Percentiles rank a stretch among this genome's conserved stretches.
Evolutionary conservation across 441 rosid species (phyloP).

Genomic region (Eruca vesicaria): DNA sequence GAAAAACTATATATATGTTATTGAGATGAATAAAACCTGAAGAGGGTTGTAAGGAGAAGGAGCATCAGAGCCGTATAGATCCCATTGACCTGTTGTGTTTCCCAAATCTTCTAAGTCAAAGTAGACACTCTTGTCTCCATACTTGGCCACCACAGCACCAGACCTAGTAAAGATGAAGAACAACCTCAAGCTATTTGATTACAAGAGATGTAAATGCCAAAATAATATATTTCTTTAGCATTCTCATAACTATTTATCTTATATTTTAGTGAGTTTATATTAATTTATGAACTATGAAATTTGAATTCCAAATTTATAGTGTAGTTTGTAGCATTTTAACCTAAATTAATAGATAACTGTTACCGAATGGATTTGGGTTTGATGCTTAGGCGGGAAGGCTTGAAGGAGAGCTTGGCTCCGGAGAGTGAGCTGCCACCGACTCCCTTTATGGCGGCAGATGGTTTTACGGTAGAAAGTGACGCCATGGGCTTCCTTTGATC

Average conservation of each 20-base stretch:
- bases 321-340: too few species aligned
- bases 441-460: too few species aligned
- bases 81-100: too few species aligned
- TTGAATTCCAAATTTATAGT: background rate
- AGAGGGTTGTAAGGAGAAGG: background rate
- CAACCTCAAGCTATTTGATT: constrained; percentile 17
- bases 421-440: too few species aligned
- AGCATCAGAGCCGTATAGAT: too few species aligned
- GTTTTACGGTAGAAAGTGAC: too few species aligned
- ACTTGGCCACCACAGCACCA: constrained; percentile 74
- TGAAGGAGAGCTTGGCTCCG: too few species aligned
- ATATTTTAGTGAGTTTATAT: background rate
- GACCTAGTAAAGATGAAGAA: constrained; percentile 36
- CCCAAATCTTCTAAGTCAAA: too few species aligned
- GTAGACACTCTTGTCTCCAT: constrained; percentile 43
- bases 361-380: too few species aligned
- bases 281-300: background rate
- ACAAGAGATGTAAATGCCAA: background rate
- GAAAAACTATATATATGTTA: background rate
- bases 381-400: too few species aligned
- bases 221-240: background rate
- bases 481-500: too few species aligned
- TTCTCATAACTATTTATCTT: background rate
- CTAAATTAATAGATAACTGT: too few species aligned
- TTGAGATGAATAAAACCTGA: background rate